Percentiles rank a stretch among this genome's conserved stretches.
Evolutionary conservation across 805 yeast species (phyloP).

Genomic region (Metschnikowia kunwiensis): DNA sequence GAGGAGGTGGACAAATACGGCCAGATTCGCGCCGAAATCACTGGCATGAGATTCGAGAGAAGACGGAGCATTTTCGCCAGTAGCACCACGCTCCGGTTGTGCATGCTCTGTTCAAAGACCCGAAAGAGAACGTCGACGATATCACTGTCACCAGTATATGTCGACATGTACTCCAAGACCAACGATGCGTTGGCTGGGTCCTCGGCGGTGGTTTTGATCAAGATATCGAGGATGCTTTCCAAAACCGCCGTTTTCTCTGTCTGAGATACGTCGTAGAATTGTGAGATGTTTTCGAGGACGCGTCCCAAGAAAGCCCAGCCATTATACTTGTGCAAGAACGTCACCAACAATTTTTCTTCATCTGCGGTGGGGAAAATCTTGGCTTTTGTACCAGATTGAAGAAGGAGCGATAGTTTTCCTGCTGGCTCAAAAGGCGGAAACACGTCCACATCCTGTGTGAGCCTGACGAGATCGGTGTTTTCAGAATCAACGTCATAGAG

Average conservation of each 20-base stretch:
- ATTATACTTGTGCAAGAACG: conserved; percentile 69
- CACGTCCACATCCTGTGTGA: conserved; percentile 47
- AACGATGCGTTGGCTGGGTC: conserved; percentile 1
- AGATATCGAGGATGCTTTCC: conserved; percentile 42
- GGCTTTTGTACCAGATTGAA: conserved; percentile 59
- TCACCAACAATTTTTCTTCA: conserved; percentile 42
- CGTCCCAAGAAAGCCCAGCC: conserved; percentile 90
- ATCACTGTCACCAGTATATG: conserved; percentile 54
- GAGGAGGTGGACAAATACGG: conserved; percentile 66
- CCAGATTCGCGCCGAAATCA: conserved; percentile 73
- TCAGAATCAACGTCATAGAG: conserved; percentile 49
- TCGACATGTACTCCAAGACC: conserved; percentile 41
- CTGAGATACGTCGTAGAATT: conserved; percentile 35
- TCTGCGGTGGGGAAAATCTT: conserved; percentile 55
- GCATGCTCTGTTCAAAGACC: conserved; percentile 66
- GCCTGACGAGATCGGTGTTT: conserved; percentile 50
- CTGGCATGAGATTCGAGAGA: conserved; percentile 44
- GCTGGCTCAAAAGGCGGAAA: conserved; percentile 56
- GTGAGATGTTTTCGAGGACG: conserved; percentile 60
- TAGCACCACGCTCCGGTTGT: conserved; percentile 47
- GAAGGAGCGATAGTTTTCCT: conserved; percentile 43
- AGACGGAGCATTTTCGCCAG: conserved; percentile 48
- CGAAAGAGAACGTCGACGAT: conserved; percentile 59
- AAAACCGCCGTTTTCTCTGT: conserved; percentile 39
- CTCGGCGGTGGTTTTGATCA: conserved; percentile 32